A percentile compares a stretch with the other conserved stretches of the same genome.
phyloP scores from a whole-genome alignment of 306 rosid genomes.

The Quercus berberidifolia region DNA sequence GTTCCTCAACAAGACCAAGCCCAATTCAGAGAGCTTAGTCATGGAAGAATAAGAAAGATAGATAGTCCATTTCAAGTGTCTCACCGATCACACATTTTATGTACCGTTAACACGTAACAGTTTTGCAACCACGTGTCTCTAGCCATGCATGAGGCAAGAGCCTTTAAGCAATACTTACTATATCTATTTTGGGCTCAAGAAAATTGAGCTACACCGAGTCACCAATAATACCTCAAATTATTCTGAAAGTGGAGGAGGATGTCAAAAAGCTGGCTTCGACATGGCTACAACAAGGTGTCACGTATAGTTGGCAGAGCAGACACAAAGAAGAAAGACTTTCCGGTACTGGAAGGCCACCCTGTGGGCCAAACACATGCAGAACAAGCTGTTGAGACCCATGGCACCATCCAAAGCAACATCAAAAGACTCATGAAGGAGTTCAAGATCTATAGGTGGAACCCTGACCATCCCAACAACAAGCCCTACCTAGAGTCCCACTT shows the following conservation, averaged over 20 bases:
- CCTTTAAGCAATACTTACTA: too few relatives aligned
- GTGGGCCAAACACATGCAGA: constrained; percentile 27
- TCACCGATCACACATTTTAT: not conserved
- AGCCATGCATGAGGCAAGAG: not conserved
- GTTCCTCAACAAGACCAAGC: not conserved
- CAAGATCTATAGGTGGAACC: constrained; percentile 39
- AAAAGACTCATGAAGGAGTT: constrained; percentile 24
- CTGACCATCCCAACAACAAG: constrained; percentile 26
- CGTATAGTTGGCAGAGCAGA: constrained; percentile 13
- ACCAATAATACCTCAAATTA: not conserved
- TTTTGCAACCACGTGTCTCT: not conserved
- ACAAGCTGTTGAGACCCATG: constrained; percentile 25
- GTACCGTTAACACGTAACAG: not conserved
- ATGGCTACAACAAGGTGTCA: constrained; percentile 25
- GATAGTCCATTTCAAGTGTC: not conserved
- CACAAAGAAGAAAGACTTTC: constrained; percentile 21
- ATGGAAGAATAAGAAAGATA: too few relatives aligned
- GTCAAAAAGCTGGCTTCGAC: constrained; percentile 26
- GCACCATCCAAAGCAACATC: not conserved
- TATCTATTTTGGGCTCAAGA: not conserved
- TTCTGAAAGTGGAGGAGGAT: not conserved
- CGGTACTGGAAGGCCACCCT: constrained; percentile 28
- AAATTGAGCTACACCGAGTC: not conserved
- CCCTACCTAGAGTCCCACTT: constrained; percentile 39
- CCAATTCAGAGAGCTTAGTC: not conserved